Base-by-base conservation (phyloP, 2,329 filamentous ascomycete genomes). In the Ophiocordyceps robertsii region DNA sequence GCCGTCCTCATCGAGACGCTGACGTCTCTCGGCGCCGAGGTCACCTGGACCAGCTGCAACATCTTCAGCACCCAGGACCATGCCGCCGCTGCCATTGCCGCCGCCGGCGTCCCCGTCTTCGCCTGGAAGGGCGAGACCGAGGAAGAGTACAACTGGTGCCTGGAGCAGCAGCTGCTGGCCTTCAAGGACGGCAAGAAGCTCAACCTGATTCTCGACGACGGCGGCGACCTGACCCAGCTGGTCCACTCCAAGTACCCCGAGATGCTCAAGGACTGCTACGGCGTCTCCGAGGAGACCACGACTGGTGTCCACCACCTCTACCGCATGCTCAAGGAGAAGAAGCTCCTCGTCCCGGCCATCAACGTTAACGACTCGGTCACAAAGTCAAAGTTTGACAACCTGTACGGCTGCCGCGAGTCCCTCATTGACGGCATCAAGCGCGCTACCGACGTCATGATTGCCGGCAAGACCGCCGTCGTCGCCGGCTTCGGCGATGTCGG, bases 311-410 rank as follows among this genome's bases (percentile, higher is more conserved):
- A 96, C 84, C 90, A 96, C 77, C 79, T 98, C 49, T 98, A 96
- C 84, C 80, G 81, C 64, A 95, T 95, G 89, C 73, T 96, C 66
- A 95, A 92, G 79, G 81, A 85, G 56, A 77, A 78, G 65, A 76
- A 80, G 68, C 87, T 96, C 52, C 82, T 95, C 50, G 85, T 95
- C 54, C 92, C 92, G 55, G 77, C 90, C 69, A 87, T 96, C 82
- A 98, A 98, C 70, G 90, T 98, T 77, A 96, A 98, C 75, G 90
- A 98, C 81, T 89, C 84, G 46, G 90, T 98, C 64, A 98, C 92
- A 70, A 98, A 96, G 83, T 95, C 88, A 72, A 98, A 98, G 80
- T 98, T 98, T 67, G 92, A 96, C 80, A 98, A 98, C 82, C 74
- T 96, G 53, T 98, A 96, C 80, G 90, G 92, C 63, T 96, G 92